These are phyloP conservation scores for Xerocomus brunneocitrinus DNA, from an alignment of 768 basidiomycete species.

Conservation along the genomic window DNA sequence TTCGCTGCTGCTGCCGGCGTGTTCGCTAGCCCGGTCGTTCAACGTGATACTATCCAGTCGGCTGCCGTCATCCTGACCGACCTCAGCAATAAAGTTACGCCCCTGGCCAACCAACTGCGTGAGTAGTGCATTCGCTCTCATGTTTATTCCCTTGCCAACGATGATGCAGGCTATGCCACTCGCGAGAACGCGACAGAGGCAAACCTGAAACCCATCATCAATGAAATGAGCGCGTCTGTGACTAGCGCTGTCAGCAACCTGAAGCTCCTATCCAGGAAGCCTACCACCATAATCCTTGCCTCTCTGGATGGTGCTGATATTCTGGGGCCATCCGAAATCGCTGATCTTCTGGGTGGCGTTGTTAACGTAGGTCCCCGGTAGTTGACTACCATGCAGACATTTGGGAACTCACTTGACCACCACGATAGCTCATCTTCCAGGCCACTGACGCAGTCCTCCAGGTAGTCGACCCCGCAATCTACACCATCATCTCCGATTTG, in stretches of 20 bases:
- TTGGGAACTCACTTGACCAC: background rate
- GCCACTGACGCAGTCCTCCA: slow-evolving; percentile 1
- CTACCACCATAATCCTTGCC: background rate
- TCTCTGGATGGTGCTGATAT: slow-evolving; percentile 2
- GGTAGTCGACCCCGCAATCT: slow-evolving; percentile 5
- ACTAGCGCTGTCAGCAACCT: slow-evolving; percentile 1
- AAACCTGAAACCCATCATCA: slow-evolving; percentile 3
- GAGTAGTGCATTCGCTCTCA: background rate
- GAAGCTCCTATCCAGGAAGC: slow-evolving; percentile 5
- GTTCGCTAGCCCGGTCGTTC: slow-evolving; percentile 8
- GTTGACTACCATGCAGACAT: background rate
- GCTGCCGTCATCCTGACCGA: slow-evolving; percentile 3
- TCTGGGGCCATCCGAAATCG: slow-evolving; percentile 3
- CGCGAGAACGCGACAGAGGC: slow-evolving; percentile 8
- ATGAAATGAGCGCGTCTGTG: slow-evolving; percentile 5
- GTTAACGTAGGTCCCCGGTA: background rate
- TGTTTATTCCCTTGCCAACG: background rate
- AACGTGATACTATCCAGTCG: slow-evolving; percentile 5
- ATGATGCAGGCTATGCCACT: slow-evolving; percentile 9
- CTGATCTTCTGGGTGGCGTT: background rate
- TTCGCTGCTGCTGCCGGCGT: slow-evolving; percentile 6
- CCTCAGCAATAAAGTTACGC: slow-evolving; percentile 1
- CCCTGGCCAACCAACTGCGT: slow-evolving; percentile 11
- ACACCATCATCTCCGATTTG: background rate
- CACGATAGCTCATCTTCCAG: slow-evolving; percentile 10